These are phyloP conservation scores for Bipolaris victoriae DNA, from an alignment of 2,329 filamentous ascomycete genomes.

Conservation along the genomic window DNA sequence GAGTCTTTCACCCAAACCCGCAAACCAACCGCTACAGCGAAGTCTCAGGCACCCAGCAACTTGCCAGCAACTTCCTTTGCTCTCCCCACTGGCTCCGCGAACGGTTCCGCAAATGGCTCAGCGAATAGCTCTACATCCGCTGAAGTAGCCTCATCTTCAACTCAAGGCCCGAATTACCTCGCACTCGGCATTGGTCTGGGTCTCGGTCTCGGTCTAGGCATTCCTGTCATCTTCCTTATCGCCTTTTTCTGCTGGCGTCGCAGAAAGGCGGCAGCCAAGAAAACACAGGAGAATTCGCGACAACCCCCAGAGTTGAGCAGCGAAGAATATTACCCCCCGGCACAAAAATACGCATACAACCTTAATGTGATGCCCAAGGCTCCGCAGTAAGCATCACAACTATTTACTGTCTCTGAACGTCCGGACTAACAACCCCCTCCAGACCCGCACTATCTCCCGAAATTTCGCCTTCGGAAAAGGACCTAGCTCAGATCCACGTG, in stretches of 20 bases:
- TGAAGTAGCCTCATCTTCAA: not conserved
- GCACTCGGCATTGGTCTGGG: constrained; percentile 6
- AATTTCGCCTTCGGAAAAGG: not conserved
- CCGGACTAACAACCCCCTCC: not conserved
- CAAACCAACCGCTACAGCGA: not conserved
- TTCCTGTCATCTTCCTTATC: not conserved
- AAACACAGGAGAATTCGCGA: not conserved
- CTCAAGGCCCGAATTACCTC: constrained; percentile 1
- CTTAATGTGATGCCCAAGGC: not conserved
- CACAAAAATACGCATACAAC: not conserved
- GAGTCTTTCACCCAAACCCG: constrained; percentile 32
- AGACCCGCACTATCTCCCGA: not conserved
- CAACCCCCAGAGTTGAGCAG: not conserved
- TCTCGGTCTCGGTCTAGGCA: constrained; percentile 1
- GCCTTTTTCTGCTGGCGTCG: constrained; percentile 8
- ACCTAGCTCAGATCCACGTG: not conserved
- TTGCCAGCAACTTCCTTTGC: constrained; percentile 3
- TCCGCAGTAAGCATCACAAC: not conserved
- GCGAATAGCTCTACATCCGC: constrained; percentile 4
- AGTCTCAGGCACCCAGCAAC: not conserved
- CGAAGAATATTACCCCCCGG: not conserved
- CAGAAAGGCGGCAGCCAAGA: not conserved
- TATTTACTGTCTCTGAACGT: not conserved
- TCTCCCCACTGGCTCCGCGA: constrained; percentile 1
- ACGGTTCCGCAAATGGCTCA: constrained; percentile 4